phyloP scores from a whole-genome alignment of 371 early-diverging fungal genomes.

The Syncephalis fuscata region DNA sequence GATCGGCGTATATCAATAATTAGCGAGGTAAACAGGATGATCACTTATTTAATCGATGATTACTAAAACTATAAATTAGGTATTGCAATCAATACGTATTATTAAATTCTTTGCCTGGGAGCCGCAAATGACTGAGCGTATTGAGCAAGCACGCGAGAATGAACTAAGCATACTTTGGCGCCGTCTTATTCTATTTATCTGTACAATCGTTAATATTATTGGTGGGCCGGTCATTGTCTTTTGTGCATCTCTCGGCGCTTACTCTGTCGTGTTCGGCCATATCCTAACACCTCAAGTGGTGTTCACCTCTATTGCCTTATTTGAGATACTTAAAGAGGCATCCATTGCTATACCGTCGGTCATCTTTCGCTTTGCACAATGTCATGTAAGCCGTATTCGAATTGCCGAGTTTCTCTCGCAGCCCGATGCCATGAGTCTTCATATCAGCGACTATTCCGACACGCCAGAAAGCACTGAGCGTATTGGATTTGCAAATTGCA shows the following conservation, averaged over 20 bases:
- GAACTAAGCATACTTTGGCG: slow-evolving; percentile 24
- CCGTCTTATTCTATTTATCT: slow-evolving; percentile 22
- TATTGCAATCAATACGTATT: slow-evolving; percentile 47
- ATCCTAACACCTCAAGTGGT: slow-evolving; percentile 36
- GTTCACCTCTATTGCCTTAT: slow-evolving; percentile 37
- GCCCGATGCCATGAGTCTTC: slow-evolving; percentile 29
- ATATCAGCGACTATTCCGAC: slow-evolving; percentile 23
- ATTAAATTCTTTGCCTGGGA: slow-evolving; percentile 60
- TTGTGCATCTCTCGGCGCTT: slow-evolving; percentile 30
- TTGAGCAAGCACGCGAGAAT: slow-evolving; percentile 21
- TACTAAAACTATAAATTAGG: not conserved
- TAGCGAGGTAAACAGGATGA: no score
- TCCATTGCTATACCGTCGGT: slow-evolving; percentile 32
- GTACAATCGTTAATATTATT: slow-evolving; percentile 18
- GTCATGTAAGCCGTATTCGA: slow-evolving; percentile 28
- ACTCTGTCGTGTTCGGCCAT: slow-evolving; percentile 29
- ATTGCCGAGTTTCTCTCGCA: slow-evolving; percentile 29
- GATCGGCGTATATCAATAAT: no score
- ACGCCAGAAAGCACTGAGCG: slow-evolving; percentile 8
- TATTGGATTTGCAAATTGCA: slow-evolving; percentile 4
- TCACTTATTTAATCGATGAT: no score
- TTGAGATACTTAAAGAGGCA: slow-evolving; percentile 31
- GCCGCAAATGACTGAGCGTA: no score
- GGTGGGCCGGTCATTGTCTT: slow-evolving; percentile 34
- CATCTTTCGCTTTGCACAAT: slow-evolving; percentile 25